Base-by-base conservation (phyloP, 176 grass and related monocot species). In the Tillandsia leiboldiana region DNA sequence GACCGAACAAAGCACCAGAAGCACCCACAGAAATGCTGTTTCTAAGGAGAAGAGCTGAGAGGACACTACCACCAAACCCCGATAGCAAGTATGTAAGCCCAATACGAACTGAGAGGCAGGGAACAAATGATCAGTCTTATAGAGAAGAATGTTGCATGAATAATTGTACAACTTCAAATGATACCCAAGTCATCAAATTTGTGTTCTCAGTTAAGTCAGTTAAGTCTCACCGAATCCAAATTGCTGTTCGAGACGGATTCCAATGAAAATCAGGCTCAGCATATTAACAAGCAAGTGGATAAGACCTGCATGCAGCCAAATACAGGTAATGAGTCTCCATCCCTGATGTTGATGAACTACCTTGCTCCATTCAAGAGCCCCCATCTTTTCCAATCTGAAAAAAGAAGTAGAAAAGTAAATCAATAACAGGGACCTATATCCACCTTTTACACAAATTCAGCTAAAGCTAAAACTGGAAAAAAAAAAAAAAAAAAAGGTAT, bases 281-380 rank as follows among this genome's bases (percentile, higher is more conserved):
- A 67, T 67, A 42, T 67, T 67, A 29, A 8, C 13, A 48, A 67
- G 10, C 12, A 67, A 14, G 27, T 67, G 65, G 12, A 48, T 8
- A 42, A 48, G 28, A 15, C 65, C 65, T 1, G 65, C 65, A 48
- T 67, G 65, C 15, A 67, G 27, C 65, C 65, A 67, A 48, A 67
- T 48, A 29, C 28, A 9, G 23, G 26, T 67, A 12, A 67, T 42
- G 65, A 67, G 65, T 11, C 65, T 28, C 65, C 65, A 67, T 28
- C 9, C 27, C n/a, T 67, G 27, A 11, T 49, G 10, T 0, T 48
- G 26, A n/a, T 22, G 65, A 48, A 67, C 29, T 3, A 67, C 6
- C 48, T 42, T 67, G 10, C 1, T 67, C 65, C 2, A 28, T n/a
- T 67, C 65, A 14, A 67, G 28, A 67, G 65, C 65, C 12, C 65